Evolutionary conservation across 441 rosid species (phyloP), one percentile per base, ranked within the genome.

Genomic region (Jatropha multifida): DNA sequence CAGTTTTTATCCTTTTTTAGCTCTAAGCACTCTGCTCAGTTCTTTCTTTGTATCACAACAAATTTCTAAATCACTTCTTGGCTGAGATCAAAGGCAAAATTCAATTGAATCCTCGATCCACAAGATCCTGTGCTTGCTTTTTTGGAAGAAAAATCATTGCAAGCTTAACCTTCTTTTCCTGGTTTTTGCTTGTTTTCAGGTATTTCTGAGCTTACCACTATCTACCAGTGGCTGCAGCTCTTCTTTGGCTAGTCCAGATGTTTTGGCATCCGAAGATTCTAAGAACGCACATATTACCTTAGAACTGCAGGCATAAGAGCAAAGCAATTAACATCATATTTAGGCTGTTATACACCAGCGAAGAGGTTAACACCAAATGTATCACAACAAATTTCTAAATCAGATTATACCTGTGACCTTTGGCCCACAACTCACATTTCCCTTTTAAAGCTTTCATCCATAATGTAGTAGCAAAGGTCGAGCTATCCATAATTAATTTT

Each of bases 401-500:
- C 32, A 32, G 32, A 32, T 62, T 61, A 14, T 49, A 63, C 99
- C 98, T 86, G 93, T 94, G 96, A 81, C 98, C 98, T 73, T 85
- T 86, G 54, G 96, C 94, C 97, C 96, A 94, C 3, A 56, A 60
- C 54, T 79, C 76, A 76, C 90, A 88, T 41, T 89, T 92, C 80
- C 96, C 93, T 79, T 84, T 80, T 85, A 96, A 81, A 20, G 98
- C 97, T 72, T 87, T 88, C 78, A 83, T 82, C 94, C 92, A 96
- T 55, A 96, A 84, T 41, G 83, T 85, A 72, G 85, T 69, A n/a
- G 97, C 98, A 73, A 96, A 90, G 27, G 78, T 46, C 37, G 99
- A 86, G 84, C 91, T 82, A 41, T 90, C 90, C 75, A 94, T 68
- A 70, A 94, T 77, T 67, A 94, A 86, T 82, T 92, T 94, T 84